These are phyloP conservation scores for Bacidia rubella DNA, from an alignment of 495 filamentous ascomycete species.

Conservation along the genomic window DNA sequence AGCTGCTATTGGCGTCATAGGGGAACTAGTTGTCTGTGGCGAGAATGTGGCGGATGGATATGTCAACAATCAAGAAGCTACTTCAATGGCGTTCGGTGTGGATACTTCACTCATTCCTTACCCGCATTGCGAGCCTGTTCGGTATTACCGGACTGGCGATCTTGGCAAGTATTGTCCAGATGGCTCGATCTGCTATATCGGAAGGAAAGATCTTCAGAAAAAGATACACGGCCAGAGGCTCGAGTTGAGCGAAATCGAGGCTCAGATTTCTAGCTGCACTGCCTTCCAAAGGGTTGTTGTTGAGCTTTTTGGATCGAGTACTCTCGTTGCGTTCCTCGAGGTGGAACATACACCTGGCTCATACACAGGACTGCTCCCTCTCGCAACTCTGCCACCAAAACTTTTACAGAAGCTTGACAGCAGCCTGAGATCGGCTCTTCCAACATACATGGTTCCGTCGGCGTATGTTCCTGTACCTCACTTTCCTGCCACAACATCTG, in stretches of 20 bases:
- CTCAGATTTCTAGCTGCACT: conserved; percentile 10
- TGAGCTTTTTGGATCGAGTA: neutral
- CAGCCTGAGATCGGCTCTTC: too few relatives aligned
- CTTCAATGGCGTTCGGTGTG: conserved; percentile 22
- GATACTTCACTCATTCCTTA: conserved; percentile 27
- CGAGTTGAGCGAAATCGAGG: conserved; percentile 10
- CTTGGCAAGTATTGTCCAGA: conserved; percentile 24
- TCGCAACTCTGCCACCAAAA: too few relatives aligned
- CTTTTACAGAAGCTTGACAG: too few relatives aligned
- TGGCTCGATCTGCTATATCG: conserved; percentile 21
- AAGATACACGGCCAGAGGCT: conserved; percentile 12
- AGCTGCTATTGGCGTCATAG: conserved; percentile 24
- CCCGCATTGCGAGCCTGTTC: conserved; percentile 7
- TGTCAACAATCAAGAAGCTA: conserved; percentile 25
- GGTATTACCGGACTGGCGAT: conserved; percentile 26
- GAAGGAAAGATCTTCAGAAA: conserved; percentile 20
- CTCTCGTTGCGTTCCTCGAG: neutral
- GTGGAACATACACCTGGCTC: neutral
- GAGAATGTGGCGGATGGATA: conserved; percentile 23
- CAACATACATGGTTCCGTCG: conserved; percentile 30
- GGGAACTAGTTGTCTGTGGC: conserved; percentile 28
- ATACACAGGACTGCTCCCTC: too few relatives aligned
- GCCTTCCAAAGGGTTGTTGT: neutral
- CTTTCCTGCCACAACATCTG: conserved; percentile 26
- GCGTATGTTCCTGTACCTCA: conserved; percentile 25